Evolutionary conservation across 345 rosid genomes (phyloP).

Genomic region (Erodium maritimum): DNA sequence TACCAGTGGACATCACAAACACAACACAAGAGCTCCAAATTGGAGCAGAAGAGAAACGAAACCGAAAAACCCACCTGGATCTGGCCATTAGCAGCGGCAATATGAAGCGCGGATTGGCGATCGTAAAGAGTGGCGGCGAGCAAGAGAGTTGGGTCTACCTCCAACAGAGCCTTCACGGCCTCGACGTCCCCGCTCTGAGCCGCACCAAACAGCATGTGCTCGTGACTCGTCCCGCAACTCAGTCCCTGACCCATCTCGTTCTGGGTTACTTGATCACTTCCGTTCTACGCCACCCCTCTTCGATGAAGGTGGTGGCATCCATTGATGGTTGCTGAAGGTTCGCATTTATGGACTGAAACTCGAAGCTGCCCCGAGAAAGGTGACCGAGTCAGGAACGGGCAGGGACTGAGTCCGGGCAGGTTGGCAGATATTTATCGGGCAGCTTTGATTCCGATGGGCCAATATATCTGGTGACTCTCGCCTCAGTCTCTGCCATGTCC

Average conservation of each 20-base stretch:
- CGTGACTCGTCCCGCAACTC: slow-evolving; percentile 63
- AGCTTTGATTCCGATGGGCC: not conserved
- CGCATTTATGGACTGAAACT: no score
- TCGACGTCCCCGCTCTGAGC: slow-evolving; percentile 62
- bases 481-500: no score
- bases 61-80: slow-evolving; percentile 47
- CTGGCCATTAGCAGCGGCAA: slow-evolving; percentile 97
- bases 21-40: no score
- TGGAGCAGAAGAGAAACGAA: no score
- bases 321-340: no score
- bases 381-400: not conserved
- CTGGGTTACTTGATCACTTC: no score
- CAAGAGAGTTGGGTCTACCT: slow-evolving; percentile 42
- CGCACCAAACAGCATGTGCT: slow-evolving; percentile 58
- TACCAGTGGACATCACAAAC: not conserved
- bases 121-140: slow-evolving; percentile 52
- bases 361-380: no score
- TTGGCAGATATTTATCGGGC: no score
- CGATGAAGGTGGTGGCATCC: no score
- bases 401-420: no score
- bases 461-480: no score
- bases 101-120: slow-evolving; percentile 78
- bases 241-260: slow-evolving; percentile 78
- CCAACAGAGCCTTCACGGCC: slow-evolving; percentile 32
- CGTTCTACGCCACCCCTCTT: no score